A percentile compares a stretch with the other conserved stretches of the same genome.
phyloP scores from a whole-genome alignment of 2,329 filamentous ascomycete species.

The Fusarium musae region DNA sequence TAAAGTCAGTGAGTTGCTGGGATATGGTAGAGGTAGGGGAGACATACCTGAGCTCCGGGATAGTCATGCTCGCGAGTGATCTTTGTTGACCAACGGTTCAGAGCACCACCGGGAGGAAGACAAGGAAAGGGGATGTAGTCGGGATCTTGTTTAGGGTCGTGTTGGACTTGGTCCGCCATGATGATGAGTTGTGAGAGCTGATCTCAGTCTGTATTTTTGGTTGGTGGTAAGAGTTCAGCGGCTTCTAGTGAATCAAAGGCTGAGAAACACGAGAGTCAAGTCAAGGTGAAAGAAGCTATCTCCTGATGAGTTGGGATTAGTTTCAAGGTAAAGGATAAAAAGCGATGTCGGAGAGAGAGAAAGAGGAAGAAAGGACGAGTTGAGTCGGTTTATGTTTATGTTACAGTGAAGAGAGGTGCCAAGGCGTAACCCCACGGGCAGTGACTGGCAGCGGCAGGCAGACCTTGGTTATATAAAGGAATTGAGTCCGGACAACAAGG shows the following conservation, averaged over 20 bases:
- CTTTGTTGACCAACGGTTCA: conserved; percentile 88
- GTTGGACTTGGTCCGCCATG: conserved; percentile 45
- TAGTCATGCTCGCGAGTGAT: conserved; percentile 89
- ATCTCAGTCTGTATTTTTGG: background rate
- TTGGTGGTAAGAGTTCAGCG: background rate
- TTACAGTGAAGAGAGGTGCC: conserved; percentile 2
- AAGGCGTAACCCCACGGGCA: conserved; percentile 12
- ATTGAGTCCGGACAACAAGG: conserved; percentile 20
- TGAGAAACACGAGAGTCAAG: background rate
- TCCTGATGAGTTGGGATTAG: background rate
- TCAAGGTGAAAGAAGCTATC: background rate
- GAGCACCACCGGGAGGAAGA: conserved; percentile 62
- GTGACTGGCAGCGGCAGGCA: background rate
- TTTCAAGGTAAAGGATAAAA: background rate
- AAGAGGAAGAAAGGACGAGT: background rate
- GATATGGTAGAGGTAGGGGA: background rate
- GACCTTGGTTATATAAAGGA: background rate
- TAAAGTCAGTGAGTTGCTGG: background rate
- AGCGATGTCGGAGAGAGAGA: conserved; percentile 4
- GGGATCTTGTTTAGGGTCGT: conserved; percentile 58
- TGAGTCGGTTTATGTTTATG: background rate
- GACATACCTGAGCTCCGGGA: conserved; percentile 82
- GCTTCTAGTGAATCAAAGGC: background rate
- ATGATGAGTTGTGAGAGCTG: conserved; percentile 1
- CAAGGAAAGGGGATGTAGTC: conserved; percentile 66